phyloP scores from a whole-genome alignment of 208 protist species.

The Crithidia expoeki region DNA sequence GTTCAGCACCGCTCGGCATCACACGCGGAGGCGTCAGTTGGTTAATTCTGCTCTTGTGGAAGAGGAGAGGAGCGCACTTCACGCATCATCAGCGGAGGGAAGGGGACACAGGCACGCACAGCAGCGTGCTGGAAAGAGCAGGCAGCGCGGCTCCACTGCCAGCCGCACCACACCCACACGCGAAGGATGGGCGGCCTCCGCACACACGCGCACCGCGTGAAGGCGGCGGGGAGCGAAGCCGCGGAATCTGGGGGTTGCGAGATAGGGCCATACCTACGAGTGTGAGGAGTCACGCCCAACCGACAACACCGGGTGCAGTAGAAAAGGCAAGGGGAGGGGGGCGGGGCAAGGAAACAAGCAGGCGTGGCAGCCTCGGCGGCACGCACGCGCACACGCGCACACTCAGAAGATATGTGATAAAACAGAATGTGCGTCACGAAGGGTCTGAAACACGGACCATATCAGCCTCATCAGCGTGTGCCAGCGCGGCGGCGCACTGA shows the following conservation, averaged over 20 bases:
- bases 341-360: not conserved
- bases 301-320: conserved; percentile 40
- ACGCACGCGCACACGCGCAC: not conserved
- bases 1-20: too few relatives aligned
- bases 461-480: conserved; percentile 65
- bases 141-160: too few relatives aligned
- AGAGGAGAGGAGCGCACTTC: too few relatives aligned
- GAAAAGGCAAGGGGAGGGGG: not conserved
- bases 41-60: conserved; percentile 53
- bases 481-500: too few relatives aligned
- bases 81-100: too few relatives aligned
- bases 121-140: too few relatives aligned
- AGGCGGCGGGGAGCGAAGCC: too few relatives aligned
- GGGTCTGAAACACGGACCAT: conserved; percentile 85
- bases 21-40: conserved; percentile 26
- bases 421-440: conserved; percentile 56
- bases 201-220: too few relatives aligned
- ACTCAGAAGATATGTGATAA: conserved; percentile 70
- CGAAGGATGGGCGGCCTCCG: too few relatives aligned
- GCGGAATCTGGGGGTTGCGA: conserved; percentile 50
- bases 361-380: not conserved
- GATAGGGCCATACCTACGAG: conserved; percentile 27
- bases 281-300: conserved; percentile 40
- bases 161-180: too few relatives aligned
- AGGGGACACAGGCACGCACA: too few relatives aligned